Evolutionary conservation across 2,329 filamentous ascomycete species (phyloP), one percentile per base, ranked within the genome.

Genomic region (Thielaviopsis populi): DNA sequence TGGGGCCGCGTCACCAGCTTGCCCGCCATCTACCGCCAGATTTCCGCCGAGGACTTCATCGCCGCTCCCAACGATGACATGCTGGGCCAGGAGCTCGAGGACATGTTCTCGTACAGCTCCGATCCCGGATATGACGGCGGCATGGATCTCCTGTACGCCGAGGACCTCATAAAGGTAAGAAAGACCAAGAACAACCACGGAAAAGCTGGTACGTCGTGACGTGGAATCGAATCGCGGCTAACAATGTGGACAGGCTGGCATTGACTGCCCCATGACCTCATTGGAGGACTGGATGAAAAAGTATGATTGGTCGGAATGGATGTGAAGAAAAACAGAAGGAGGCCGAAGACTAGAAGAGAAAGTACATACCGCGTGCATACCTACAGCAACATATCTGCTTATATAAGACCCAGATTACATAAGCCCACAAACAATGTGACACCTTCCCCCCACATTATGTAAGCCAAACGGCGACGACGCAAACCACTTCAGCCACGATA

Each of bases 61-160:
- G 69, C 69, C 0, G 67, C 68, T 1, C 19, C 48, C 11, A 42
- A 58, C 7, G 62, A 66, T 37, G 53, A 62, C 6, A 70, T 73
- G 0, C 70, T 71, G 0, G 78, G 77, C 0, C 69, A 73, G 0
- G 79, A 81, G 66, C 70, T 76, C 0, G 73, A 73, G 2, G 69
- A 74, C 65, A 80, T 81, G 78, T 80, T 75, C 54, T 67, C 69
- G 1, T 81, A 80, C 66, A 73, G 72, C 11, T 76, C 74, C 0
- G 72, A 78, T 42, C 77, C 78, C 0, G 79, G 79, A 0, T 80
- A 80, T 63, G 77, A 78, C 66, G 78, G 79, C 0, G 77, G 71
- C 0, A 76, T 75, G 71, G 68, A 72, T 0, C 64, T 80, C 17
- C 63, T 79, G 63, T 77, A 67, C 53, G 77, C 76, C 0, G 71